Conservation (phyloP, 306 rosid species). For the Albizia julibrissin region DNA sequence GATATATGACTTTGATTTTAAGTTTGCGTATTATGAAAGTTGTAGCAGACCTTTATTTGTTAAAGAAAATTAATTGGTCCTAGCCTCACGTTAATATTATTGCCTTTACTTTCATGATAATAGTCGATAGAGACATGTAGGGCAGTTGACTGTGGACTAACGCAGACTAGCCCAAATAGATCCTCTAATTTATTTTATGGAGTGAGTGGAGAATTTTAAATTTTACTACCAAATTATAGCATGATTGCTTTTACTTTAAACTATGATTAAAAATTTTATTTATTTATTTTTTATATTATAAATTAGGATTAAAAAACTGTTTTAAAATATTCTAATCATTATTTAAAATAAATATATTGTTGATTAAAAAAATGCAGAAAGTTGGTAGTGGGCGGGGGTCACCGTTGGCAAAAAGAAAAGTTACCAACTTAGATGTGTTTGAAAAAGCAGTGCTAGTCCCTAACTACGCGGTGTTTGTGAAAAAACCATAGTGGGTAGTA, state of each 20-base stretch:
- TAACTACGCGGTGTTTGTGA: too few relatives aligned
- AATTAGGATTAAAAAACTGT: too few relatives aligned
- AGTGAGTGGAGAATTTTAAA: background rate
- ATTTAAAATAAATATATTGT: too few relatives aligned
- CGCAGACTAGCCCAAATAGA: background rate
- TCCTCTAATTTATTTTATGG: background rate
- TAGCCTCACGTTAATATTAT: background rate
- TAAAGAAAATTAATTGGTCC: background rate
- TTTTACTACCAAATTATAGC: background rate
- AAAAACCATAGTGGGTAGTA: too few relatives aligned
- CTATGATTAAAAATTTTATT: too few relatives aligned
- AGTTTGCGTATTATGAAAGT: background rate
- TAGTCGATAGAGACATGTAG: background rate
- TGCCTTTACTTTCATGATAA: background rate
- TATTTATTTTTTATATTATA: too few relatives aligned
- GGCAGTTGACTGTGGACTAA: background rate
- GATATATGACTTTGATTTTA: constrained; percentile 21
- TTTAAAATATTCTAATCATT: too few relatives aligned
- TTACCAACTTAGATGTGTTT: too few relatives aligned
- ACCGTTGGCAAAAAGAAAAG: too few relatives aligned
- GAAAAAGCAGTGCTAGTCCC: too few relatives aligned
- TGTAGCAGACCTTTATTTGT: background rate
- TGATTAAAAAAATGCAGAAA: too few relatives aligned
- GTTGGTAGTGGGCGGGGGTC: too few relatives aligned
- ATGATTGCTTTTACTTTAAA: background rate